Evolutionary conservation across 768 basidiomycete species (phyloP), one percentile per base, ranked within the genome.

Genomic region (Termitomyces sp.): DNA sequence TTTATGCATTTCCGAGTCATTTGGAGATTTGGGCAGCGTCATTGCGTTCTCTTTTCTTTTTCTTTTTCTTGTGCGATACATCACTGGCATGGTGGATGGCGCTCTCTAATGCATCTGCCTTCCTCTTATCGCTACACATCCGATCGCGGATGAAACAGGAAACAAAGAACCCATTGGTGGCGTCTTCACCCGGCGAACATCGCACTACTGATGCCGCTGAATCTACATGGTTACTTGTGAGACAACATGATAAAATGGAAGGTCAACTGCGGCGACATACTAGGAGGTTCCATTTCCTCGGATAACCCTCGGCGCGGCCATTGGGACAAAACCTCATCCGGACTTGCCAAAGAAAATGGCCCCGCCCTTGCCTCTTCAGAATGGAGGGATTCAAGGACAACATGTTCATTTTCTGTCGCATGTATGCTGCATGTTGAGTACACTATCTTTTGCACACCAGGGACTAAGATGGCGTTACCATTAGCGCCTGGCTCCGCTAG

Each of bases 351-450:
- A 28, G 59, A 68, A 75, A 96, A 98, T 2, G 72, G 71, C 27
- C 76, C 79, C 32, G 64, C 66, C 32, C 66, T 64, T 21, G 90
- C 91, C 67, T 94, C 90, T 9, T 84, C 78, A 27, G 87, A 88
- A 54, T 73, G 73, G 44, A 98, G 77, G 3, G 88, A 87, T 53
- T 82, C 76, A 7, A 81, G 75, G 9, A 98, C 91, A 55, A 98
- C 97, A 57, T 85, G 84, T 68, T 99, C 97, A 70, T 99, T 95
- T 67, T 99, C 97, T 41, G 80, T 81, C 14, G 89, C 82, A 70
- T 98, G 88, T 46, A 97, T 77, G 60, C 94, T 97, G 68, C 96
- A 99, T n/a, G 97, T 99, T 23, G 95, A 98, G 70, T 99, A 98
- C 27, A 94, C 94, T 63, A 99, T 92, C 63, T 82, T 84, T 56